Evolutionary conservation across 805 yeast species (phyloP).

Genomic region (Candida tallmaniae): DNA sequence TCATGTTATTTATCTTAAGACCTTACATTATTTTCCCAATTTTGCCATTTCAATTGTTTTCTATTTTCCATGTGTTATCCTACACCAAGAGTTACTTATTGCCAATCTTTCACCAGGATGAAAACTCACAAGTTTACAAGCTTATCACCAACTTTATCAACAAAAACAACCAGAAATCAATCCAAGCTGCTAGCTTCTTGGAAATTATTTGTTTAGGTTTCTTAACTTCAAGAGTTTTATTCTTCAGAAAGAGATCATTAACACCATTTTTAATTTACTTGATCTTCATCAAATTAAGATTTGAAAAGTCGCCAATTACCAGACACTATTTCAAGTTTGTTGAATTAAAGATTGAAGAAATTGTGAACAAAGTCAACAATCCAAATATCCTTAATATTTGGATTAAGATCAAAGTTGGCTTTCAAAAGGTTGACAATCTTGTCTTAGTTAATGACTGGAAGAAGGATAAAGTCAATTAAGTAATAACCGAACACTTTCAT

Average conservation of each 20-base stretch:
- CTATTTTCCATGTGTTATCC: conserved; percentile 76
- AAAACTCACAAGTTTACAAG: conserved; percentile 26
- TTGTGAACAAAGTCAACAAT: conserved; percentile 21
- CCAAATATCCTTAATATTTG: conserved; percentile 36
- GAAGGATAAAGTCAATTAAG: conserved; percentile 24
- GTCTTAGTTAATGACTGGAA: conserved; percentile 32
- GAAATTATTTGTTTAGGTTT: conserved; percentile 42
- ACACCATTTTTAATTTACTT: conserved; percentile 49
- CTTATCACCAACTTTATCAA: conserved; percentile 36
- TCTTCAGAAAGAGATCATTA: conserved; percentile 64
- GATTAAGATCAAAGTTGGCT: conserved; percentile 28
- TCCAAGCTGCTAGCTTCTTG: conserved; percentile 35
- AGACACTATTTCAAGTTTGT: conserved; percentile 62
- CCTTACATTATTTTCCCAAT: conserved; percentile 58
- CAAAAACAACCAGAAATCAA: conserved; percentile 32
- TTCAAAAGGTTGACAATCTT: conserved; percentile 24
- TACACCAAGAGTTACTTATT: conserved; percentile 62
- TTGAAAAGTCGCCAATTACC: conserved; percentile 69
- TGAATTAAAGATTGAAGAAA: conserved; percentile 49
- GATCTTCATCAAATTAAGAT: conserved; percentile 70
- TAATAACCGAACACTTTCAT: no score
- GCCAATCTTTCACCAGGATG: conserved; percentile 49
- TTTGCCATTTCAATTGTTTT: conserved; percentile 71
- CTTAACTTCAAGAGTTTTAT: conserved; percentile 47
- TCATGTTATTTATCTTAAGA: conserved; percentile 49